Evolutionary conservation across 352 stramenopile genomes (phyloP).

Genomic region (Phytophthora pluvialis): DNA sequence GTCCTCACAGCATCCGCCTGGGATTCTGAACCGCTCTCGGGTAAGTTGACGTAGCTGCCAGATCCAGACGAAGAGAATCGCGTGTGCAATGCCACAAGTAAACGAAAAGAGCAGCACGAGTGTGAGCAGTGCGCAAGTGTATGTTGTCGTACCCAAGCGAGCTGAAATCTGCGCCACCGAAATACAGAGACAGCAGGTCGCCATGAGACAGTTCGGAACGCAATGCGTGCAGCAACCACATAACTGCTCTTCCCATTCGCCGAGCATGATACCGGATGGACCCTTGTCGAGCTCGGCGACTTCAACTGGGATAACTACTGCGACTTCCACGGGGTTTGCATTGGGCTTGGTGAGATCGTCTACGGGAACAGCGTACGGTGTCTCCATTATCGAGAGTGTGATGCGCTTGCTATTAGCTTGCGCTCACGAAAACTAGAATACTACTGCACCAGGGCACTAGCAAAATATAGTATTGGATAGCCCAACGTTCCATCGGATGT

Average conservation of each 20-base stretch:
- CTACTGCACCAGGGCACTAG: no score
- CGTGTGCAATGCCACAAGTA: slow-evolving; percentile 11
- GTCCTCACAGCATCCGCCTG: slow-evolving; percentile 40
- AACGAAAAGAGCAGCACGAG: no score
- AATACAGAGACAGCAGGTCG: slow-evolving; percentile 51
- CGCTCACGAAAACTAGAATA: no score
- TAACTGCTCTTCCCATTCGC: slow-evolving; percentile 45
- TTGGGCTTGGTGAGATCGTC: slow-evolving; percentile 8
- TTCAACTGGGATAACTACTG: slow-evolving; percentile 6
- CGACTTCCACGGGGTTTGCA: slow-evolving; percentile 4
- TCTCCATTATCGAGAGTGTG: slow-evolving; percentile 32
- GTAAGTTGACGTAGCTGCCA: slow-evolving; percentile 25
- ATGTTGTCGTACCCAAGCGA: slow-evolving; percentile 40
- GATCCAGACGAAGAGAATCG: slow-evolving; percentile 22
- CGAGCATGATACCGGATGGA: slow-evolving; percentile 7
- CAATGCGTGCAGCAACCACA: slow-evolving; percentile 46
- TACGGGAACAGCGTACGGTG: slow-evolving; percentile 14
- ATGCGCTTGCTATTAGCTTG: no score
- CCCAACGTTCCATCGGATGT: neutral
- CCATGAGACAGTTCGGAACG: slow-evolving; percentile 54
- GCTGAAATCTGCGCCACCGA: slow-evolving; percentile 51
- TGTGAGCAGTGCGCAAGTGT: slow-evolving; percentile 21
- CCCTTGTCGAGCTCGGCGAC: neutral
- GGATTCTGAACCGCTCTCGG: slow-evolving; percentile 47
- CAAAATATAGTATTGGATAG: no score